A percentile compares a stretch with the other conserved stretches of the same genome.
Evolutionary conservation across 2,329 filamentous ascomycete species (phyloP).

Genomic region (Raffaelea albimanens): DNA sequence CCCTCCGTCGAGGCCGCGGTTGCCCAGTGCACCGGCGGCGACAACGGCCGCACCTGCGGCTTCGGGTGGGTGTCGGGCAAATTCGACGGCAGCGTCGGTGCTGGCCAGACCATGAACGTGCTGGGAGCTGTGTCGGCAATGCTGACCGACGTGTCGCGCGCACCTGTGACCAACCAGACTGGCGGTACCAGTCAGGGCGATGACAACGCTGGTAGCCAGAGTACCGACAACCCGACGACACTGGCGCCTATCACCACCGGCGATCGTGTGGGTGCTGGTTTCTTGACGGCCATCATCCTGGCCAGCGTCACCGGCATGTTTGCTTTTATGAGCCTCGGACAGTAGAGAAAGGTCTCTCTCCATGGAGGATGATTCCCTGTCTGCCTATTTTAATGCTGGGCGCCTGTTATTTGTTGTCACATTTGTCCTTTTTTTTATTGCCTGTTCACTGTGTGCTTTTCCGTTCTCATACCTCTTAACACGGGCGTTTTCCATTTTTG

Average conservation of each 20-base stretch:
- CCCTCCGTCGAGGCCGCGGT: conserved; percentile 40
- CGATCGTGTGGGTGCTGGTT: conserved; percentile 60
- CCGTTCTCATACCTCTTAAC: background rate
- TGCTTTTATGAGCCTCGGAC: conserved; percentile 22
- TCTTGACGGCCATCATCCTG: conserved; percentile 51
- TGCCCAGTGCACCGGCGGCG: conserved; percentile 36
- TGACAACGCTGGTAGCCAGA: conserved; percentile 32
- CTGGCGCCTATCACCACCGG: conserved; percentile 37
- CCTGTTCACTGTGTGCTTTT: background rate
- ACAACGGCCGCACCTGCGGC: conserved; percentile 35
- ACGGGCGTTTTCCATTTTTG: no score
- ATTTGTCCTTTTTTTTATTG: background rate
- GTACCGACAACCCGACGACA: conserved; percentile 10
- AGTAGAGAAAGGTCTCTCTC: background rate
- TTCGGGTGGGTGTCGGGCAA: conserved; percentile 38
- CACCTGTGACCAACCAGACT: conserved; percentile 29
- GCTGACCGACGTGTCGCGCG: conserved; percentile 22
- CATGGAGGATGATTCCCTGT: background rate
- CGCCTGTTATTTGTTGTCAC: background rate
- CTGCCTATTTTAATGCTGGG: background rate
- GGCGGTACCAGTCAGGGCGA: conserved; percentile 43
- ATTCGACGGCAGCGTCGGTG: conserved; percentile 40
- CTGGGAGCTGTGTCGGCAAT: conserved; percentile 39
- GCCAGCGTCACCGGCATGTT: conserved; percentile 20
- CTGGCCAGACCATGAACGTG: conserved; percentile 47